Evolutionary conservation across 192 early-diverging fungal genomes (phyloP), one percentile per base, ranked within the genome.

Genomic region (Allomyces macrogynus): DNA sequence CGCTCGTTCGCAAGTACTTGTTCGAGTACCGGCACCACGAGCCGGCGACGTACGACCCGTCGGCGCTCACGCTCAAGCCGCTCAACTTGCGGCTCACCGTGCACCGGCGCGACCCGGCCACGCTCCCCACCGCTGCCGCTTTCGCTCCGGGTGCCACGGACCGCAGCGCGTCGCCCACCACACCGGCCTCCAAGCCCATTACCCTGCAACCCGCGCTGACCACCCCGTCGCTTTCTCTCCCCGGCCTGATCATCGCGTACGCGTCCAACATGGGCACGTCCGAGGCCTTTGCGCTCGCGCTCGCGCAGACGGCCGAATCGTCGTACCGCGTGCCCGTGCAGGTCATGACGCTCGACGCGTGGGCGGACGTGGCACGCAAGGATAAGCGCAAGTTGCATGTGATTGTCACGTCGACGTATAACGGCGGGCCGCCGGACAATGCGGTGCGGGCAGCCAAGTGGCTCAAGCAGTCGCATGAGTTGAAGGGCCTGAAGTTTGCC

Each of bases 231-330:
- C 43, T 66, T 7, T 43, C 61, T 4, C 54, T 77, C 32, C 78
- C 76, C 9, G 68, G 69, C 18, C 54, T 79, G 2, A 71, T 74
- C 5, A 64, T 84, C 43, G 43, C 82, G 40, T 84, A 69, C 64
- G 82, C 80, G 23, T 72, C 75, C 25, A 77, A 84, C 61, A 78
- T 79, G 23, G 82, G 82, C 32, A 76, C 75, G 14, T 65, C 78
- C 7, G 68, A 74, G 63, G 82, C 82, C 44, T 82, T 71, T 68
- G 80, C 82, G 9, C 67, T 61, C 49, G 71, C 73, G 27, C 43
- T 84, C n/a, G 72, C 67, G 16, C 10, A 18, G 12, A 54, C 18
- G 10, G 44, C 44, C 44, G 18, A 54, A 8, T 18, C 12, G 44
- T 54, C 18, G 10, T 18, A 54, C 44, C 10, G 10, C 18, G 44